phyloP scores from a whole-genome alignment of 208 protist genomes.

The Trypanosomatidae sp. region DNA sequence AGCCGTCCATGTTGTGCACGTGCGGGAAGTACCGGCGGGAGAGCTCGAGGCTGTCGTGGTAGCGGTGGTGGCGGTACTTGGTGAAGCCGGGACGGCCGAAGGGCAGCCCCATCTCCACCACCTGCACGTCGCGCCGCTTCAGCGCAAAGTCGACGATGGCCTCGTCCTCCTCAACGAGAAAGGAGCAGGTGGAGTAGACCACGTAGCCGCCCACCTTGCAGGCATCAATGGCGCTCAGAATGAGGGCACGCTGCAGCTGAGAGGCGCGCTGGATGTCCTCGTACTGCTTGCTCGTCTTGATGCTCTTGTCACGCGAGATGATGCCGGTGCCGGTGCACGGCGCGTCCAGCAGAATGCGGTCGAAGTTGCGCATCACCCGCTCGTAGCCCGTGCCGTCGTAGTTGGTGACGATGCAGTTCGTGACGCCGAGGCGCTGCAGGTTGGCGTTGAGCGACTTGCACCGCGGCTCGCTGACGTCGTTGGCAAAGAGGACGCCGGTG shows the following conservation, averaged over 20 bases:
- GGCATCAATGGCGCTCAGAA: conserved; percentile 98
- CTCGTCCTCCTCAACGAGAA: conserved; percentile 99
- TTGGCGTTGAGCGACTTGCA: conserved; percentile 97
- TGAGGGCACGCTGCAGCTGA: conserved; percentile 96
- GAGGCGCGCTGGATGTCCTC: conserved; percentile 92
- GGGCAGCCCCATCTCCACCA: conserved; percentile 94
- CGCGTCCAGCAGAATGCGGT: conserved; percentile 97
- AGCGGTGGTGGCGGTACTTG: conserved; percentile 85
- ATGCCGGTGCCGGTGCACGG: conserved; percentile 99
- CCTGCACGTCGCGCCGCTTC: conserved; percentile 88
- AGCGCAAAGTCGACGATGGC: conserved; percentile 98
- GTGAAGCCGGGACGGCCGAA: conserved; percentile 94
- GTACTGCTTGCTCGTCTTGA: conserved; percentile 94
- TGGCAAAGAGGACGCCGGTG: conserved; percentile 97
- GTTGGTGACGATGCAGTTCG: conserved; percentile 95
- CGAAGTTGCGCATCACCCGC: conserved; percentile 87
- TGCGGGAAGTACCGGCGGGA: conserved; percentile 97
- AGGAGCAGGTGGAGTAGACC: conserved; percentile 99
- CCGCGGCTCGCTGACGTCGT: conserved; percentile 97
- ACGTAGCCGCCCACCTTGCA: conserved; percentile 96
- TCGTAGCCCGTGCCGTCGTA: conserved; percentile 95
- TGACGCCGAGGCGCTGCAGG: conserved; percentile 95
- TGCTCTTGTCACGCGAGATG: conserved; percentile 97
- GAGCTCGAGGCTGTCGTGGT: conserved; percentile 69
- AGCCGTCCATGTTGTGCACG: conserved; percentile 99